Percentiles rank a stretch among this genome's conserved stretches.
phyloP scores from a whole-genome alignment of 805 yeast genomes.

The Sugiyamaella marilandica region DNA sequence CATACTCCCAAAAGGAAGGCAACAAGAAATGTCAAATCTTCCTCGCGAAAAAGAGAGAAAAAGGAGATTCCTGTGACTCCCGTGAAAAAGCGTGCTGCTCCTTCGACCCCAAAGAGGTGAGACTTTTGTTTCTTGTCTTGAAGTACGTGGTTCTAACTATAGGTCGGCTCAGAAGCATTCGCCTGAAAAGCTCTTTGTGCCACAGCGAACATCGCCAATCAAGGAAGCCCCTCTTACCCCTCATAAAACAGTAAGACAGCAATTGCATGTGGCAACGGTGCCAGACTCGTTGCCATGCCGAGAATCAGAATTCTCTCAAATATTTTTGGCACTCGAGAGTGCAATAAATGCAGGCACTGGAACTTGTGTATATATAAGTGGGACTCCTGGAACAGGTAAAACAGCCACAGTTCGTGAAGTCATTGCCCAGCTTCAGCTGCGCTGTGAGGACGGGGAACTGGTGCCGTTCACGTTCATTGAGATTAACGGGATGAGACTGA shows the following conservation, averaged over 20 bases:
- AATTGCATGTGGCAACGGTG: slow-evolving; percentile 35
- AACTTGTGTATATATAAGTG: slow-evolving; percentile 83
- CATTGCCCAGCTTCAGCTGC: slow-evolving; percentile 55
- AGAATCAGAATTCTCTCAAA: slow-evolving; percentile 70
- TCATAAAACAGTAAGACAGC: slow-evolving; percentile 27
- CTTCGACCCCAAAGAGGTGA: no score
- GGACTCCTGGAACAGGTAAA: slow-evolving; percentile 98
- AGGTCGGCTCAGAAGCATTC: background rate
- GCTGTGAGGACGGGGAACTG: slow-evolving; percentile 37
- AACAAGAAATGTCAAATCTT: no score
- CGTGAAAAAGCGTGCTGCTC: no score
- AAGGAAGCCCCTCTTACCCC: slow-evolving; percentile 18
- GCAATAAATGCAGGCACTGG: slow-evolving; percentile 71
- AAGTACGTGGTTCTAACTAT: no score
- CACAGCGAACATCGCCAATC: slow-evolving; percentile 8
- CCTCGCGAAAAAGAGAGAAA: no score
- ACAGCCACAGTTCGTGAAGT: slow-evolving; percentile 91
- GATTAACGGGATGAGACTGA: slow-evolving; percentile 83
- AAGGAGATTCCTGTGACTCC: no score
- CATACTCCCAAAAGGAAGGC: no score
- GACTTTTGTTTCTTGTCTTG: no score
- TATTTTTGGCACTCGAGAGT: slow-evolving; percentile 63
- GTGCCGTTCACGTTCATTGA: slow-evolving; percentile 68
- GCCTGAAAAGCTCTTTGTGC: slow-evolving; percentile 9
- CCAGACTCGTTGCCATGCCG: slow-evolving; percentile 72